Evolutionary conservation across 176 grass and related monocot genomes (phyloP), one percentile per base, ranked within the genome.

Genomic region (Oryza longistaminata): DNA sequence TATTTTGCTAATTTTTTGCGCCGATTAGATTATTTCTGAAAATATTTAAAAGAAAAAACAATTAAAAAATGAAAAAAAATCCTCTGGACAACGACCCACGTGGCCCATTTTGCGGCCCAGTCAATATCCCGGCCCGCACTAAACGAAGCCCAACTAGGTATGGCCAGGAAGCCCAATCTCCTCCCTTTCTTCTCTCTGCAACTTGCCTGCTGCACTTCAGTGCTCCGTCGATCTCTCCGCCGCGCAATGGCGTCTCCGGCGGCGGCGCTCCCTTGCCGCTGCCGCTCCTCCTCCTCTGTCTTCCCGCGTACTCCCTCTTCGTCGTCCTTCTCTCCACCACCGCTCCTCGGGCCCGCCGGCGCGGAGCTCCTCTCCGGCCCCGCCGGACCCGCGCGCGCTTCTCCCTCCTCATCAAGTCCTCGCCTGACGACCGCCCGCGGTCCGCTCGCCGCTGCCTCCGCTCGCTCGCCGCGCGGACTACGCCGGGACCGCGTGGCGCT

Each of bases 381-480:
- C 12, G 44, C 49, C 88, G 9, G 90, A 88, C 34, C 89, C 79
- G 67, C 37, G 24, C 77, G n/a, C 85, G 88, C 76, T 93, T 95
- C 83, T 87, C 89, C 53, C 85, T 98, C 83, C 46, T 90, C 76
- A 84, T 95, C 85, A 95, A 98, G 85, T 93, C 68, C 91, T 98
- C 22, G 86, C 93, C 50, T 98, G n/a, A 90, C 91, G 88, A 95
- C 75, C 91, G 96, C 22, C 91, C 89, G 26, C n/a, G 86, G 13
- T 3, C 81, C 96, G 17, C 84, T 98, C 90, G 80, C 58, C 93
- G 96, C 73, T 98, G 96, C 88, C 91, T 98, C 49, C 87, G 70
- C 71, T 98, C 96, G 78, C 93, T 98, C 21, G 77, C 84, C 21
- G 82, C 89, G 96, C 96, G 21, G 78, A 95, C 58, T 98, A 98